Conservation (phyloP, 192 early-diverging fungal species). For the Linnemannia zychae region DNA sequence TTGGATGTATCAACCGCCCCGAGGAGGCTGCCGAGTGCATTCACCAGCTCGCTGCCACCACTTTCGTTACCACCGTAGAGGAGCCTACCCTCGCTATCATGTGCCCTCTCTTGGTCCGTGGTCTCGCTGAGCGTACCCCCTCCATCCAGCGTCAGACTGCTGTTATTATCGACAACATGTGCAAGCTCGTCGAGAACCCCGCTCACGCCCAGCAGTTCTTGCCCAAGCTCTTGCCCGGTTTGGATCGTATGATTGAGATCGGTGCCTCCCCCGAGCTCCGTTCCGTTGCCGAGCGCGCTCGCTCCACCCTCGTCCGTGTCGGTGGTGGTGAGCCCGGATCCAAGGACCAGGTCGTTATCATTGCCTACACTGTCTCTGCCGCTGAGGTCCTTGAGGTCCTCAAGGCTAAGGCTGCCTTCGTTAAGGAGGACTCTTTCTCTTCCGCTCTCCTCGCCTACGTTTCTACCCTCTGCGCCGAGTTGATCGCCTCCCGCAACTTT, state of each 20-base stretch:
- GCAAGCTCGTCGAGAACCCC: conserved; percentile 88
- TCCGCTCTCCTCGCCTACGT: conserved; percentile 68
- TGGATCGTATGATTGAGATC: conserved; percentile 82
- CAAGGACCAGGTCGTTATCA: conserved; percentile 65
- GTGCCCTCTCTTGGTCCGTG: conserved; percentile 81
- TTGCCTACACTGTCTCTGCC: conserved; percentile 60
- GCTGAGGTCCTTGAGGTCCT: conserved; percentile 64
- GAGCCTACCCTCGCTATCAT: conserved; percentile 85
- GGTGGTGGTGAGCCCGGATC: conserved; percentile 66
- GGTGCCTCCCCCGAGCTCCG: conserved; percentile 85
- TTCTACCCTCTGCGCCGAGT: conserved; percentile 67
- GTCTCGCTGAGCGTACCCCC: conserved; percentile 76
- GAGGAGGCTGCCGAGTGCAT: conserved; percentile 85
- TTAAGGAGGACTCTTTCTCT: conserved; percentile 64
- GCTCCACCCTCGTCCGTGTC: conserved; percentile 76
- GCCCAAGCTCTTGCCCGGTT: conserved; percentile 80
- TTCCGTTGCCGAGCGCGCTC: conserved; percentile 75
- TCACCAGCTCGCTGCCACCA: conserved; percentile 83
- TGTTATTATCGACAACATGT: conserved; percentile 93
- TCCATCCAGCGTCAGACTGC: conserved; percentile 80
- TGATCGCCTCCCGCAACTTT: conserved; percentile 75
- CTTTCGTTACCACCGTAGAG: conserved; percentile 84
- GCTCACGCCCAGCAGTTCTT: conserved; percentile 85
- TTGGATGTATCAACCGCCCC: conserved; percentile 81
- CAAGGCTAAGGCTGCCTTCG: conserved; percentile 64